phyloP scores from a whole-genome alignment of 2,329 filamentous ascomycete species.

The Talaromyces atroroseus region DNA sequence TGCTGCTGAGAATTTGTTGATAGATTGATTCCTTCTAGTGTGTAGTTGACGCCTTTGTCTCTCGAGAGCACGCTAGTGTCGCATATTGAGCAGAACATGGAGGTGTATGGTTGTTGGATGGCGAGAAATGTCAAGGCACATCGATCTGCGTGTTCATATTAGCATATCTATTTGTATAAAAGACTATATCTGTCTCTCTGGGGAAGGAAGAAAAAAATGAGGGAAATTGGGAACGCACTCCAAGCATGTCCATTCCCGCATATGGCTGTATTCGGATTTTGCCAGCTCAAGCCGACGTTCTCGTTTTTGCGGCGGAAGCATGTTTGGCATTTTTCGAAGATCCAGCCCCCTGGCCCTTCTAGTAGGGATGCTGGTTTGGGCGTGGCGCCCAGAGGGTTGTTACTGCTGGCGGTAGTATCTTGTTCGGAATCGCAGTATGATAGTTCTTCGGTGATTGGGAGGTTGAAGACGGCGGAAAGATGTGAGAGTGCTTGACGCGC shows the following conservation, averaged over 20 bases:
- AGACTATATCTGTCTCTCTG: not conserved
- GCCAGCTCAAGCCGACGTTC: slow-evolving; percentile 39
- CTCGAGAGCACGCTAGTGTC: slow-evolving; percentile 42
- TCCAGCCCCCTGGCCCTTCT: slow-evolving; percentile 18
- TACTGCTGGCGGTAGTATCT: not conserved
- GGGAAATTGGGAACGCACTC: slow-evolving; percentile 27
- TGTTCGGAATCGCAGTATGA: slow-evolving; percentile 19
- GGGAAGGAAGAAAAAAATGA: not conserved
- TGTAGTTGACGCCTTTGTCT: slow-evolving; percentile 32
- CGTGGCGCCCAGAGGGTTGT: slow-evolving; percentile 14
- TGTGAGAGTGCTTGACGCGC: slow-evolving; percentile 24
- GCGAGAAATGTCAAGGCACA: slow-evolving; percentile 52
- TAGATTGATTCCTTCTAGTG: not conserved
- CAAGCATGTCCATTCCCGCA: slow-evolving; percentile 51
- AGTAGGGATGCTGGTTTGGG: slow-evolving; percentile 23
- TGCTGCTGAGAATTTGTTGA: not conserved
- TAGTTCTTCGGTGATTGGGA: slow-evolving; percentile 27
- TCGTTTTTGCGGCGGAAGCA: slow-evolving; percentile 34
- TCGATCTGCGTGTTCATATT: slow-evolving; percentile 34
- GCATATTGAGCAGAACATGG: slow-evolving; percentile 52
- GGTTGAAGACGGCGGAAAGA: slow-evolving; percentile 6
- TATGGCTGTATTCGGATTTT: slow-evolving; percentile 41
- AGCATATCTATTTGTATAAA: slow-evolving; percentile 1
- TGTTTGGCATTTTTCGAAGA: slow-evolving; percentile 49
- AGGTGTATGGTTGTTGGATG: slow-evolving; percentile 50